Conservation (phyloP, 2,329 filamentous ascomycete genomes). For the Cladosporium halotolerans region DNA sequence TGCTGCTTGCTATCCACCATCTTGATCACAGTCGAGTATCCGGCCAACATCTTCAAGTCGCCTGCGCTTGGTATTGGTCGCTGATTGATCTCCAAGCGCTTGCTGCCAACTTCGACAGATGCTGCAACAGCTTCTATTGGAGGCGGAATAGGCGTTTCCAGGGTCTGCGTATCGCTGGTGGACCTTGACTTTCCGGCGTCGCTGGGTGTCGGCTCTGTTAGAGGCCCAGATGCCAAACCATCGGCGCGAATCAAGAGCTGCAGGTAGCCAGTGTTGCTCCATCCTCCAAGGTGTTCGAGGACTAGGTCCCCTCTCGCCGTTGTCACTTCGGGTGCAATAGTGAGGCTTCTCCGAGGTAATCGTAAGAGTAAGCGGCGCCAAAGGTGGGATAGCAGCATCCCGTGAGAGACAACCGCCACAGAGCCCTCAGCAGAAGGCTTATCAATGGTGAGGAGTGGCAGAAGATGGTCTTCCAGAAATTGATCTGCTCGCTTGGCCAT, state of each 20-base stretch:
- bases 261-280: constrained; percentile 62
- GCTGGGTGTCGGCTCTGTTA: background rate
- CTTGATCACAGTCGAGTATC: constrained; percentile 49
- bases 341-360: constrained; percentile 44
- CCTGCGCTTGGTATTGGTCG: background rate
- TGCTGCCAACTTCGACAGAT: background rate
- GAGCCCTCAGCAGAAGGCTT: constrained; percentile 29
- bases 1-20: constrained; percentile 66
- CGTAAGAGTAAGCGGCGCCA: constrained; percentile 57
- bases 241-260: constrained; percentile 29
- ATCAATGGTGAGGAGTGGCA: constrained; percentile 46
- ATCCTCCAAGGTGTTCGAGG: constrained; percentile 51
- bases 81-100: background rate
- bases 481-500: constrained; percentile 58
- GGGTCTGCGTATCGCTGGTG: background rate
- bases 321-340: constrained; percentile 38
- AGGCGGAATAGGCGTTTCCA: background rate
- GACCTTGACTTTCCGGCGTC: background rate
- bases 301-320: constrained; percentile 32
- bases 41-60: constrained; percentile 18
- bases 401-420: constrained; percentile 72
- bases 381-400: constrained; percentile 68
- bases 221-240: background rate
- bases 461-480: constrained; percentile 61
- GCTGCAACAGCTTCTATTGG: background rate